phyloP scores from a whole-genome alignment of 1,284 basidiomycete genomes.

The Cutaneotrichosporon cavernicola region DNA sequence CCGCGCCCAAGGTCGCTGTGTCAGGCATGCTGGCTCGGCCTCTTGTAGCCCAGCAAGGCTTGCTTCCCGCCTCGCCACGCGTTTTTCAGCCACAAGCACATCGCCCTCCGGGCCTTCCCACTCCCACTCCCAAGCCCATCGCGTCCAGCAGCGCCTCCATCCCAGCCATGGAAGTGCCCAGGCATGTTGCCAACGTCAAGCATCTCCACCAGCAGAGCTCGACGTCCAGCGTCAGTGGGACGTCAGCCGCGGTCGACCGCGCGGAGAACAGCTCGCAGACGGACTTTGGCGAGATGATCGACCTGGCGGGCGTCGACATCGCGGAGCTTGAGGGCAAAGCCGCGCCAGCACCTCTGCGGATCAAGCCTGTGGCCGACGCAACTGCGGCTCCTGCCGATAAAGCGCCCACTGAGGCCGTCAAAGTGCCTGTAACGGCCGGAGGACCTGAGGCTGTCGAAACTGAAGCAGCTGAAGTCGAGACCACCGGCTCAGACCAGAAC shows the following conservation, averaged over 20 bases:
- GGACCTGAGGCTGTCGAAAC: background rate
- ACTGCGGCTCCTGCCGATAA: background rate
- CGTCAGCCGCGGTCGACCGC: background rate
- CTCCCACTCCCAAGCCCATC: background rate
- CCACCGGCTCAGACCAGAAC: constrained; percentile 51
- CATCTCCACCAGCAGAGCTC: background rate
- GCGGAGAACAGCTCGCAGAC: background rate
- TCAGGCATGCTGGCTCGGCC: background rate
- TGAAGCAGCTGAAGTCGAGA: background rate
- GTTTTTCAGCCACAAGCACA: background rate
- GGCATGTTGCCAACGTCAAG: background rate
- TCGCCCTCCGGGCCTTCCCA: background rate
- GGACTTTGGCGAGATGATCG: constrained; percentile 8
- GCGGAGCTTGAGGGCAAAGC: background rate
- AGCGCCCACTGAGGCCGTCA: constrained; percentile 23
- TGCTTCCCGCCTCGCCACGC: background rate
- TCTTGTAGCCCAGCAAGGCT: background rate
- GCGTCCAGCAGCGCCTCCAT: background rate
- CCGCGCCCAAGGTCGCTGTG: background rate
- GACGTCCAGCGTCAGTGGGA: background rate
- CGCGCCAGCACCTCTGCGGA: background rate
- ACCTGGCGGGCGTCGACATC: background rate
- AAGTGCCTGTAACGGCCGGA: too few species aligned
- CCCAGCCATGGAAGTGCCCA: background rate
- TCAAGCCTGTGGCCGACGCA: too few species aligned